A percentile compares a stretch with the other conserved stretches of the same genome.
Evolutionary conservation across 106 monocot genomes (phyloP).

Genomic region (Phalaenopsis equestris): DNA sequence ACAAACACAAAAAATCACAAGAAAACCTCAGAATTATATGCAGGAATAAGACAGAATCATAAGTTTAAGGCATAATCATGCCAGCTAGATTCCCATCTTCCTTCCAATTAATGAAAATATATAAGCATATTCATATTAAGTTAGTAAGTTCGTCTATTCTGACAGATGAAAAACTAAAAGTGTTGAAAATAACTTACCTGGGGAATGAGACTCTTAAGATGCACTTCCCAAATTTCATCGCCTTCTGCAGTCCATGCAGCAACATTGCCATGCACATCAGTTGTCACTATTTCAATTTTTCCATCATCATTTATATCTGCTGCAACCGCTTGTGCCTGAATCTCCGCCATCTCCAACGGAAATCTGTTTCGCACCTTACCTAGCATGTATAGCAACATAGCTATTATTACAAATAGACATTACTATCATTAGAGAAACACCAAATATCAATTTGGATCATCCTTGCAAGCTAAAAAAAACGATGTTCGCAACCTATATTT

Average conservation of each 20-base stretch:
- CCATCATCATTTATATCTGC: constrained; percentile 99
- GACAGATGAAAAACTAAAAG: neutral
- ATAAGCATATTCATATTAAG: neutral
- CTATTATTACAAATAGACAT: constrained; percentile 4
- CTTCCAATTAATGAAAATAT: neutral
- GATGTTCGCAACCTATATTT: neutral
- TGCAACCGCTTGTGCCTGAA: constrained; percentile 75
- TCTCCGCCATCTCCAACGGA: constrained; percentile 98
- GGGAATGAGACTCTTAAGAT: constrained; percentile 93
- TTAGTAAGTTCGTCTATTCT: neutral
- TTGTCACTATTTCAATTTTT: constrained; percentile 90
- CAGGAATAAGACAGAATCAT: neutral
- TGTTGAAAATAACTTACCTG: constrained; percentile 40
- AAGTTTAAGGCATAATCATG: neutral
- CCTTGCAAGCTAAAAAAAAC: neutral
- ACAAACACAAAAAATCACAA: neutral
- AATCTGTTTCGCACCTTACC: constrained; percentile 78
- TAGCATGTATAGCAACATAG: constrained; percentile 15
- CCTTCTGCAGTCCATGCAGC: constrained; percentile 92
- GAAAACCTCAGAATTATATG: neutral
- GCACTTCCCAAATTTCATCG: constrained; percentile 91
- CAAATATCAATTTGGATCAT: neutral
- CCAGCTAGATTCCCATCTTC: neutral
- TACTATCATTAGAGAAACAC: neutral
- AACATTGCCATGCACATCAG: constrained; percentile 92